A percentile compares a stretch with the other conserved stretches of the same genome.
These are phyloP conservation scores for Beta vulgaris DNA, from an alignment of 148 eudicot genomes.

Conservation along the genomic window DNA sequence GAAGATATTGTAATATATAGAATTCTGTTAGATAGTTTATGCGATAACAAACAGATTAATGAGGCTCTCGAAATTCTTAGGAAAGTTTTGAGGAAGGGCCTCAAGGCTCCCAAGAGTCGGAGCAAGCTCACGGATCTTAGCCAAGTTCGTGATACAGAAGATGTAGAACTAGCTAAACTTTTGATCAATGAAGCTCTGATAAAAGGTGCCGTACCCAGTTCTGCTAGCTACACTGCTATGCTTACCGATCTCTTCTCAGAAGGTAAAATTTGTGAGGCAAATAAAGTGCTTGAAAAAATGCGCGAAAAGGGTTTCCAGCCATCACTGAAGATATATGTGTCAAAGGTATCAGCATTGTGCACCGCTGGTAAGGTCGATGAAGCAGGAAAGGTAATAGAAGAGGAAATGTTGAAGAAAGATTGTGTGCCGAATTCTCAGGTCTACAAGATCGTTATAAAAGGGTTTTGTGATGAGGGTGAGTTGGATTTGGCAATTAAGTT, in stretches of 20 bases:
- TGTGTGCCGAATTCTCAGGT: slow-evolving; percentile 62
- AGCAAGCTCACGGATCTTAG: slow-evolving; percentile 47
- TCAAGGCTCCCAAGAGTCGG: slow-evolving; percentile 58
- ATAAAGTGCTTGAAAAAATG: slow-evolving; percentile 61
- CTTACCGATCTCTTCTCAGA: slow-evolving; percentile 64
- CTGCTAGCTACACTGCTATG: slow-evolving; percentile 60
- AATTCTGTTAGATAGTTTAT: slow-evolving; percentile 61
- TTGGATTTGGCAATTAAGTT: slow-evolving; percentile 45
- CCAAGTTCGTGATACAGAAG: slow-evolving; percentile 37
- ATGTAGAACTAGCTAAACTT: slow-evolving; percentile 41
- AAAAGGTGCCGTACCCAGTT: slow-evolving; percentile 62
- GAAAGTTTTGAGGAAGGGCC: slow-evolving; percentile 75
- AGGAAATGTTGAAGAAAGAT: slow-evolving; percentile 59
- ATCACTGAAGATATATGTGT: slow-evolving; percentile 48
- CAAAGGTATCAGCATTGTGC: slow-evolving; percentile 63
- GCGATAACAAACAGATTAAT: slow-evolving; percentile 54
- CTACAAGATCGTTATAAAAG: slow-evolving; percentile 52
- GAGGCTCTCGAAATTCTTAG: slow-evolving; percentile 70
- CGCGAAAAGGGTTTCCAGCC: slow-evolving; percentile 51
- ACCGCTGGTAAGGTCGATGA: slow-evolving; percentile 50
- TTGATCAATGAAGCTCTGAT: slow-evolving; percentile 64
- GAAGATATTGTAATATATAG: slow-evolving; percentile 74
- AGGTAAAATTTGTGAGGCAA: slow-evolving; percentile 53
- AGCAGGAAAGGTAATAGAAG: slow-evolving; percentile 57
- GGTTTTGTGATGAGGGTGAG: slow-evolving; percentile 49